Evolutionary conservation across 2,329 filamentous ascomycete genomes (phyloP).

Genomic region (Aureobasidium musti): DNA sequence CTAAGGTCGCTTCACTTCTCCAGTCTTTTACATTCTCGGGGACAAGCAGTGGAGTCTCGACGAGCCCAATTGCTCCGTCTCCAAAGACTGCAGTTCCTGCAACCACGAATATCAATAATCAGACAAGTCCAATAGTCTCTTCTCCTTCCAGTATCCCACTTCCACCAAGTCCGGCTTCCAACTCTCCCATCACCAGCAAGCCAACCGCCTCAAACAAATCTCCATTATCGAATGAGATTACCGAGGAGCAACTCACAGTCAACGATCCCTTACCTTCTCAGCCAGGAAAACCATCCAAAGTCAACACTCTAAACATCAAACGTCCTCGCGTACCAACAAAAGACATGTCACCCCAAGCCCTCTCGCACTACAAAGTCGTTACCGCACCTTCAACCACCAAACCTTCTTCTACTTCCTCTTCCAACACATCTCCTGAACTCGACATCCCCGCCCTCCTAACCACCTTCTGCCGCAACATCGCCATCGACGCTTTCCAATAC

Average conservation of each 20-base stretch:
- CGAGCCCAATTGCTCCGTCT: background rate
- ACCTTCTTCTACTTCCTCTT: background rate
- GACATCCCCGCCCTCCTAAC: background rate
- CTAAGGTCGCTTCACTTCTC: background rate
- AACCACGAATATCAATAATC: too few relatives aligned
- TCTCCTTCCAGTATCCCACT: background rate
- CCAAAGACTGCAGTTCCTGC: background rate
- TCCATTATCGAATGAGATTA: background rate
- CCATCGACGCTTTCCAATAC: background rate
- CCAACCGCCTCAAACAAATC: background rate
- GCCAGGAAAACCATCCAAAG: background rate
- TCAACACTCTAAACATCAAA: conserved; percentile 2
- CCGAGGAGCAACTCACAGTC: background rate
- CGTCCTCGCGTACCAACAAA: background rate
- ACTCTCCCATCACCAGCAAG: background rate
- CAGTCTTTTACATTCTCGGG: background rate
- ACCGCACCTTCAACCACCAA: background rate
- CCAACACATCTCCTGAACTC: background rate
- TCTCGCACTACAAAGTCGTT: conserved; percentile 7
- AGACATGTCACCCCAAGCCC: background rate
- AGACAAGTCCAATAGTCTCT: background rate
- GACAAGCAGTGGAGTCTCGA: background rate
- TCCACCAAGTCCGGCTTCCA: background rate
- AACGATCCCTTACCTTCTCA: background rate
- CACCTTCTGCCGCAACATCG: background rate